A percentile compares a stretch with the other conserved stretches of the same genome.
Evolutionary conservation across 2,329 filamentous ascomycete genomes (phyloP).

Genomic region (Pseudogymnoascus sp.): DNA sequence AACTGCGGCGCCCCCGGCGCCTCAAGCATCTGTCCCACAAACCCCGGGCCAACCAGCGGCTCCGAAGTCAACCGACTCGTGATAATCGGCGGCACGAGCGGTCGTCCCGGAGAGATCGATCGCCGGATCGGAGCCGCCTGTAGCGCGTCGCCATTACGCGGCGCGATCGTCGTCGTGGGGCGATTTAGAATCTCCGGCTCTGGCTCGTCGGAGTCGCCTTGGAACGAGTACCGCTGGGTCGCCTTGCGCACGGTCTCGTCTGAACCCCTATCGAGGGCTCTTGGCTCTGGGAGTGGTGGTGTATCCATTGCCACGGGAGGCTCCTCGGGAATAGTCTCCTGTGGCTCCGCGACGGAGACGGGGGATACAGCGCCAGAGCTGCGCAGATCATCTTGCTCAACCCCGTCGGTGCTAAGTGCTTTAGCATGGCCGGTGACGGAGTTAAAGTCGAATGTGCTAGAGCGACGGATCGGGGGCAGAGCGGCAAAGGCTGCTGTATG

Average conservation of each 20-base stretch:
- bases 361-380: neutral
- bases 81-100: neutral
- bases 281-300: neutral
- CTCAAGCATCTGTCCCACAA: neutral
- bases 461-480: neutral
- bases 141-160: neutral
- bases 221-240: neutral
- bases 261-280: neutral
- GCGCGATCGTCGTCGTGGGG: neutral
- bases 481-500: neutral
- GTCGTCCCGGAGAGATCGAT: neutral
- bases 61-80: neutral
- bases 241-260: neutral
- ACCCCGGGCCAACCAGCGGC: neutral
- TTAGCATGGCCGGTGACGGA: neutral
- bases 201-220: neutral
- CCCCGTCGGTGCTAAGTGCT: neutral
- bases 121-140: neutral
- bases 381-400: neutral
- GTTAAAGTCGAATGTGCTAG: neutral
- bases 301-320: neutral
- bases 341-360: neutral
- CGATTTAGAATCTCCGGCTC: neutral
- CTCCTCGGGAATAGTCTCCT: neutral
- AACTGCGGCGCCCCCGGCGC: neutral